Conservation (phyloP, 2,329 filamentous ascomycete species). For the Alternaria sp. region DNA sequence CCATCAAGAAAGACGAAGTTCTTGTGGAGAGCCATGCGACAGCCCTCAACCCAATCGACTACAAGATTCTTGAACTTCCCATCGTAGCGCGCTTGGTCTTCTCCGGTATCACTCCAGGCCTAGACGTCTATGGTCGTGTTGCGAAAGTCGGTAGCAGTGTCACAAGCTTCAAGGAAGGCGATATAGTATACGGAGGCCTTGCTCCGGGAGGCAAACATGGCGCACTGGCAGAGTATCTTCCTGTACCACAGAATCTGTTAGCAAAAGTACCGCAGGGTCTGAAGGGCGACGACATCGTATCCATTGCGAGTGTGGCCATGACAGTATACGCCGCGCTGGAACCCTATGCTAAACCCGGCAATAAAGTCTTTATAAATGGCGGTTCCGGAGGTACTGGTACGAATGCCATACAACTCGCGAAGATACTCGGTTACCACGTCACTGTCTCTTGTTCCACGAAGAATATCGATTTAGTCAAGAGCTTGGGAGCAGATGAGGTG, state of each 20-base stretch:
- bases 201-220: conserved; percentile 36
- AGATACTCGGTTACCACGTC: conserved; percentile 64
- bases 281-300: conserved; percentile 35
- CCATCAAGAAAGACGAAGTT: conserved; percentile 52
- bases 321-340: conserved; percentile 45
- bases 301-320: conserved; percentile 42
- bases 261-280: conserved; percentile 21
- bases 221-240: conserved; percentile 42
- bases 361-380: conserved; percentile 68
- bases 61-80: conserved; percentile 64
- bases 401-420: conserved; percentile 68
- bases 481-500: conserved; percentile 67
- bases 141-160: conserved; percentile 35
- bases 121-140: conserved; percentile 60
- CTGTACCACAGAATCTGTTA: conserved; percentile 12
- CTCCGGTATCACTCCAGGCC: conserved; percentile 55
- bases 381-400: conserved; percentile 67
- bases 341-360: conserved; percentile 33
- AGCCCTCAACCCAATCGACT: conserved; percentile 67
- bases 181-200: conserved; percentile 45
- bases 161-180: conserved; percentile 35
- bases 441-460: conserved; percentile 63
- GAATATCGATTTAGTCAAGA: conserved; percentile 63
- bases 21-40: conserved; percentile 61
- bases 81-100: conserved; percentile 49